Evolutionary conservation across 2,329 filamentous ascomycete genomes (phyloP).

Genomic region (Aspergillus quadricinctus): DNA sequence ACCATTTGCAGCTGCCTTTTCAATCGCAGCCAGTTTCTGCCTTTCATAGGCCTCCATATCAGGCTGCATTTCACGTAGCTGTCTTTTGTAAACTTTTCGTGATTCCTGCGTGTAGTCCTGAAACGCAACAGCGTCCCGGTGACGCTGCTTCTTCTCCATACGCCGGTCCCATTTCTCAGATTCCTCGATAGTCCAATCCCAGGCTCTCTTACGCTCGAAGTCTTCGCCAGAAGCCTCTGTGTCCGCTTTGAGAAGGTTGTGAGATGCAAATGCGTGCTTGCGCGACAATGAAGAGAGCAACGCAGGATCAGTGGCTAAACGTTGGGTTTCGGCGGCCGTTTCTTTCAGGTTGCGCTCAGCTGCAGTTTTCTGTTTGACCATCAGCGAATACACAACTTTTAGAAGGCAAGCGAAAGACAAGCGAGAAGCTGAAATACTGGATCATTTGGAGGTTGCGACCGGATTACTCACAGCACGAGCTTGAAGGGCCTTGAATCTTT

Average conservation of each 20-base stretch:
- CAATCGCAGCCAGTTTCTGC: constrained; percentile 79
- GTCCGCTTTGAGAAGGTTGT: constrained; percentile 91
- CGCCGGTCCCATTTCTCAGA: constrained; percentile 90
- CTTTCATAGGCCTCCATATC: constrained; percentile 81
- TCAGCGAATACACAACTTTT: constrained; percentile 14
- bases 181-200: constrained; percentile 98
- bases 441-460: neutral
- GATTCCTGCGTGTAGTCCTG: constrained; percentile 83
- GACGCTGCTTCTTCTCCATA: constrained; percentile 75
- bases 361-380: constrained; percentile 35
- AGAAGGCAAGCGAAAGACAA: neutral
- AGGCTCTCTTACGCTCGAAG: constrained; percentile 95
- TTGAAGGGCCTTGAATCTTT: constrained; percentile 82
- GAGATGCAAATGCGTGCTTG: constrained; percentile 79
- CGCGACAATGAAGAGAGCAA: constrained; percentile 75
- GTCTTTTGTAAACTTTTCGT: constrained; percentile 88
- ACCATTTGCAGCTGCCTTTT: constrained; percentile 77
- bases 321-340: constrained; percentile 76
- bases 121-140: constrained; percentile 83
- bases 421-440: neutral
- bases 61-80: constrained; percentile 70
- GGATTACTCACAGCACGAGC: constrained; percentile 59
- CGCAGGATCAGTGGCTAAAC: constrained; percentile 70
- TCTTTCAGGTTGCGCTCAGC: constrained; percentile 67
- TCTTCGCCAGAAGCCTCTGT: constrained; percentile 80